Evolutionary conservation across 306 rosid genomes (phyloP).

Genomic region (Luffa aegyptiaca): DNA sequence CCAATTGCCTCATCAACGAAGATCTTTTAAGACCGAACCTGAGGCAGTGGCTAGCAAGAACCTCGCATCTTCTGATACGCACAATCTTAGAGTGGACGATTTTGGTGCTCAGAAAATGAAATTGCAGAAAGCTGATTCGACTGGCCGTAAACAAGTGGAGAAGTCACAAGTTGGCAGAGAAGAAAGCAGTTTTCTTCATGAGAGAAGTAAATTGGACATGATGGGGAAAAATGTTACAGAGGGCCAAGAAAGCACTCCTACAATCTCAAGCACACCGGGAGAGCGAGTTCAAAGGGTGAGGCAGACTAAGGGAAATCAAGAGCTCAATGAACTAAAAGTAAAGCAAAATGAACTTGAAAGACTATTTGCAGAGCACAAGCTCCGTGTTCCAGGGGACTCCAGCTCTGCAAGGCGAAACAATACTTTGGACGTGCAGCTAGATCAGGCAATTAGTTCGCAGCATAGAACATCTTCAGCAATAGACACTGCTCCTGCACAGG

Average conservation of each 20-base stretch:
- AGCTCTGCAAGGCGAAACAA: slow-evolving; percentile 57
- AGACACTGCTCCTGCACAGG: slow-evolving; percentile 39
- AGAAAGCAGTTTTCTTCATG: slow-evolving; percentile 26
- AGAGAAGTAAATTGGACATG: slow-evolving; percentile 32
- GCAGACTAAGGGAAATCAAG: slow-evolving; percentile 86
- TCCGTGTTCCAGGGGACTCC: slow-evolving; percentile 82
- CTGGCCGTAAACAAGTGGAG: slow-evolving; percentile 26
- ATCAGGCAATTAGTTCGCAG: slow-evolving; percentile 35
- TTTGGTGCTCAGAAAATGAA: slow-evolving; percentile 45
- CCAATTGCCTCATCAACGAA: slow-evolving; percentile 39
- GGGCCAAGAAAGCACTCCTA: slow-evolving; percentile 30
- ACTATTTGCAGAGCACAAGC: slow-evolving; percentile 96
- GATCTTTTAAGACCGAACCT: slow-evolving; percentile 28
- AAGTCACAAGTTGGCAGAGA: slow-evolving; percentile 42
- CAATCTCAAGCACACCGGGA: slow-evolving; percentile 17
- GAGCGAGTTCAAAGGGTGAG: slow-evolving; percentile 74
- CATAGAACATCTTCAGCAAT: slow-evolving; percentile 30
- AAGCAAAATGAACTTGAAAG: slow-evolving; percentile 96
- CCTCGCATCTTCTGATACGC: slow-evolving; percentile 20
- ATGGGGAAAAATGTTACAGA: slow-evolving; percentile 31
- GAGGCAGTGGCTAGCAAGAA: slow-evolving; percentile 26
- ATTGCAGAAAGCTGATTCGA: slow-evolving; percentile 37
- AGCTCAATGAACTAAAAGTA: slow-evolving; percentile 71
- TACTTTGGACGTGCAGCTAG: slow-evolving; percentile 38
- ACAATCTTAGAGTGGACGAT: slow-evolving; percentile 28